A percentile compares a stretch with the other conserved stretches of the same genome.
Conservation (phyloP, 2,329 filamentous ascomycete species). For the Tolypocladium pustulatum region DNA sequence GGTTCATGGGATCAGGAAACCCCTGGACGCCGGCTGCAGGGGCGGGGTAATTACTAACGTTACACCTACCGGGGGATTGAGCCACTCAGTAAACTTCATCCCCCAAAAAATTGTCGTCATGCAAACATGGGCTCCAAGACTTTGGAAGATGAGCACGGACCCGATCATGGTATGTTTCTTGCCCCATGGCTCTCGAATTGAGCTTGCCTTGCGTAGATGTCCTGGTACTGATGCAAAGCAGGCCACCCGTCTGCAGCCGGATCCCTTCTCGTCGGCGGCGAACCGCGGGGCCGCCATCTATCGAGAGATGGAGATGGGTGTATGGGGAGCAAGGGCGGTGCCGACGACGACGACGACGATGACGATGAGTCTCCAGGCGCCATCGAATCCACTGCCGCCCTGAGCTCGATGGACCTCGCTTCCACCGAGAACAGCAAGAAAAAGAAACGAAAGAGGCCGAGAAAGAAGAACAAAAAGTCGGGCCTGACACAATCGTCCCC, state of each 20-base stretch:
- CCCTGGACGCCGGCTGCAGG: too few relatives aligned
- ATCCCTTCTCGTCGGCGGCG: constrained; percentile 21
- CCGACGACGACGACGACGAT: constrained; percentile 15
- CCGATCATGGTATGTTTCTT: constrained; percentile 1
- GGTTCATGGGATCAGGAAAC: too few relatives aligned
- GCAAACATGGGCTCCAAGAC: constrained; percentile 5
- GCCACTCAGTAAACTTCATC: background rate
- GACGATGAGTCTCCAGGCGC: constrained; percentile 13
- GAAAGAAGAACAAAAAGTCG: constrained; percentile 16
- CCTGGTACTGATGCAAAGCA: constrained; percentile 9
- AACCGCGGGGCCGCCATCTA: constrained; percentile 28
- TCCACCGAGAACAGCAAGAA: constrained; percentile 8
- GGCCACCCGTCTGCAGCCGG: constrained; percentile 9
- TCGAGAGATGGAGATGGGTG: constrained; percentile 31
- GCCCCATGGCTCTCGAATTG: too few relatives aligned
- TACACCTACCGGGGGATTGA: background rate
- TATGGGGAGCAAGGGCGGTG: constrained; percentile 19
- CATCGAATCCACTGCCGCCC: constrained; percentile 7
- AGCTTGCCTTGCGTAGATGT: background rate
- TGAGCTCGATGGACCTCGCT: constrained; percentile 6
- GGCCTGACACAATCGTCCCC: constrained; percentile 18
- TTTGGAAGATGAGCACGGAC: constrained; percentile 2
- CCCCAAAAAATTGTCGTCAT: background rate
- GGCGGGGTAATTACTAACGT: too few relatives aligned
- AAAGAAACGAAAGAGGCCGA: constrained; percentile 14